Evolutionary conservation across 352 stramenopile species (phyloP), one percentile per base, ranked within the genome.

Genomic region (Phytophthora capsici): DNA sequence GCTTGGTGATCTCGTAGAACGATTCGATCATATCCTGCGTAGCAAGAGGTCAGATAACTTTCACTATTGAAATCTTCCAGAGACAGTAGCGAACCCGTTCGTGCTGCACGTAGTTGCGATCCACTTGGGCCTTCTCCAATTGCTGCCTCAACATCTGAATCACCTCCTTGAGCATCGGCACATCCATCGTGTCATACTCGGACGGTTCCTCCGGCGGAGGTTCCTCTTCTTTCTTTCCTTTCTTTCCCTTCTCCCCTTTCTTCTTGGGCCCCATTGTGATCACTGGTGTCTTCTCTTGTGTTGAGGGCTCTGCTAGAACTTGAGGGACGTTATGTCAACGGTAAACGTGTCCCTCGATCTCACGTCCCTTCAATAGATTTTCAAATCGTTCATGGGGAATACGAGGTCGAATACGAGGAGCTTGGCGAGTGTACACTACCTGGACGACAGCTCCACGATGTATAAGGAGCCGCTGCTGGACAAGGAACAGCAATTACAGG

Each of bases 51-150:
- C 7, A 62, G 19, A 44, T 19, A 55, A 17, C n/a, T n/a, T n/a
- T n/a, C n/a, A n/a, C n/a, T n/a, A n/a, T n/a, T n/a, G n/a, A n/a
- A n/a, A n/a, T n/a, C n/a, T n/a, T n/a, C n/a, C n/a, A n/a, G n/a
- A n/a, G n/a, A n/a, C n/a, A n/a, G n/a, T n/a, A 28, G 56, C 75
- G 13, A 28, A 96, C 88, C 20, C 91, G 80, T 67, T 98, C 94
- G 54, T 98, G 88, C 71, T 98, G 94, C 41, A 98, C 91, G 75
- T 98, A 98, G 73, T 98, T 98, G 17, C 95, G 83, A 65, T 98
- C 92, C 19, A 92, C 79, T 62, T 93, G 84, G 1, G 86, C 86
- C 69, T 97, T 97, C 37, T 96, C 90, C 14, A 98, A 74, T 66
- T 97, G 89, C 71, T 98, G 91, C 6, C 80, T 76, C 36, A 98